These are phyloP conservation scores for Candida glaebosa DNA, from an alignment of 805 yeast genomes.

Conservation along the genomic window DNA sequence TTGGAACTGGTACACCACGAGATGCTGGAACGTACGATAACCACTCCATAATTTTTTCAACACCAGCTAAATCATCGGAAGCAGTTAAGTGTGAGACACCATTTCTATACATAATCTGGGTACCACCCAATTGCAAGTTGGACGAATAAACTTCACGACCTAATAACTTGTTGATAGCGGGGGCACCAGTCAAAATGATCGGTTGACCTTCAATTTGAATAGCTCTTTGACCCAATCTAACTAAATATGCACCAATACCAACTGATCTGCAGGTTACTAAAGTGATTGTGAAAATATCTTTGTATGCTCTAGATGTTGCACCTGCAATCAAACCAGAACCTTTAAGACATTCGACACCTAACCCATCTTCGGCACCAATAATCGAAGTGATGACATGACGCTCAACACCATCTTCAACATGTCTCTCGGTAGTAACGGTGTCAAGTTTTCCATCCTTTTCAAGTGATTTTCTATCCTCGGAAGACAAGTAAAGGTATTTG, in stretches of 20 bases:
- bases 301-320: constrained; percentile 95
- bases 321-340: constrained; percentile 99
- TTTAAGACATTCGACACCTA: constrained; percentile 97
- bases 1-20: constrained; percentile 88
- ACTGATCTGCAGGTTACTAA: constrained; percentile 99
- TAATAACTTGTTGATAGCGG: constrained; percentile 92
- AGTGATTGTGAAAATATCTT: constrained; percentile 96
- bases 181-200: constrained; percentile 97
- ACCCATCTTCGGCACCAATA: constrained; percentile 91
- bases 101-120: constrained; percentile 96
- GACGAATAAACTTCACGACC: constrained; percentile 98
- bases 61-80: constrained; percentile 95
- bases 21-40: constrained; percentile 90
- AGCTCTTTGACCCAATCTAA: constrained; percentile 97
- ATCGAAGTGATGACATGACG: constrained; percentile 79
- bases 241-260: constrained; percentile 99
- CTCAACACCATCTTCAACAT: constrained; percentile 81
- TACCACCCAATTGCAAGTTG: constrained; percentile 97
- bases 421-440: constrained; percentile 68
- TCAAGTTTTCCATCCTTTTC: constrained; percentile 58
- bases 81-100: constrained; percentile 99
- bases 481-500: constrained; percentile 76
- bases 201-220: constrained; percentile 99
- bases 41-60: constrained; percentile 92
- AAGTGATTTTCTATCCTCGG: constrained; percentile 57